phyloP scores from a whole-genome alignment of 805 yeast species.

The Kodamaea kakaduensis region DNA sequence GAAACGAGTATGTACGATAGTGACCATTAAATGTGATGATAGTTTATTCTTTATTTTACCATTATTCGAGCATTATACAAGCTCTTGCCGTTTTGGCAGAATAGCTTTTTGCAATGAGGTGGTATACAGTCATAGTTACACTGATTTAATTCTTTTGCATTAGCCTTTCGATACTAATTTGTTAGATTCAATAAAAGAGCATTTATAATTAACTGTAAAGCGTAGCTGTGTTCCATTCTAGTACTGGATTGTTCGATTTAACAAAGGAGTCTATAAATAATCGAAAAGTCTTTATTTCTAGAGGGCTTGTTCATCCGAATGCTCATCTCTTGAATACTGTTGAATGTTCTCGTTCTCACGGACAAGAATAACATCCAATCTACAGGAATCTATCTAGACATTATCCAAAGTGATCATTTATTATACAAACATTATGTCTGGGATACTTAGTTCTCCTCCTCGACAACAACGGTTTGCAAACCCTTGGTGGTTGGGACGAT shows the following conservation, averaged over 20 bases:
- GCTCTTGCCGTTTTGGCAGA: slow-evolving; percentile 51
- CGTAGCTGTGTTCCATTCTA: no score
- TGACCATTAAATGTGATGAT: slow-evolving; percentile 30
- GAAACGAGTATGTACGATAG: slow-evolving; percentile 2
- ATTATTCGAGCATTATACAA: slow-evolving; percentile 37
- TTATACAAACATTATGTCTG: slow-evolving; percentile 15
- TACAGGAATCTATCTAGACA: no score
- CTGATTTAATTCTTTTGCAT: slow-evolving; percentile 42
- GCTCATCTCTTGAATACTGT: no score
- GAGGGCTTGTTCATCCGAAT: no score
- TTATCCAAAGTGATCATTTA: slow-evolving; percentile 10
- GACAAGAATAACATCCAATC: no score
- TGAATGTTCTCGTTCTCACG: no score
- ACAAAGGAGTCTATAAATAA: no score
- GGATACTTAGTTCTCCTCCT: slow-evolving; percentile 47
- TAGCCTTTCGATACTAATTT: neutral
- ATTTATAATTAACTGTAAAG: no score
- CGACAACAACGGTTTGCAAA: slow-evolving; percentile 95
- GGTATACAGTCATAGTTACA: slow-evolving; percentile 88
- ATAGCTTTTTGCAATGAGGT: slow-evolving; percentile 48
- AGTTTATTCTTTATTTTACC: slow-evolving; percentile 23
- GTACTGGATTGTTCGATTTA: no score
- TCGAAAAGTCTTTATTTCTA: no score
- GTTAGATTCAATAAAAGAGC: no score
- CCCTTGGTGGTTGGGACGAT: slow-evolving; percentile 93